A percentile compares a stretch with the other conserved stretches of the same genome.
Conservation (phyloP, 164 flowering plant genomes). For the Vitis amurensis region DNA sequence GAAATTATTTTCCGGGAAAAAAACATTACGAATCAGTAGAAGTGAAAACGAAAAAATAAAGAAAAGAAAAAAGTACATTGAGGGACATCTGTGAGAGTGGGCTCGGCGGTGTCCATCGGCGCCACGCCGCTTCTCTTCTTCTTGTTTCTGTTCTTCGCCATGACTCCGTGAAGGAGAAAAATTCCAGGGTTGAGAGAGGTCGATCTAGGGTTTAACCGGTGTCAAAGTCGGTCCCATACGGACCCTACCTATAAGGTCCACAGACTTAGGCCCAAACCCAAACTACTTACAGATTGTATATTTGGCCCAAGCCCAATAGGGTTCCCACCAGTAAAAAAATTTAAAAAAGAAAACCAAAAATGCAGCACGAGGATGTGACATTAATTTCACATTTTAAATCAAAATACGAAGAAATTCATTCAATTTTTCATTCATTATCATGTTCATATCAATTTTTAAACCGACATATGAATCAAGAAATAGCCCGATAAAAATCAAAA, state of each 20-base stretch:
- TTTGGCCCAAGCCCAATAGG: no score
- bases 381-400: no score
- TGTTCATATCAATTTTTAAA: no score
- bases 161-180: slow-evolving; percentile 6
- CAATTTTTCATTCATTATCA: no score
- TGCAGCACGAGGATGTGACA: no score
- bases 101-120: slow-evolving; percentile 37
- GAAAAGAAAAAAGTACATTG: slow-evolving; percentile 22
- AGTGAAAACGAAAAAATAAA: not conserved
- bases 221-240: not conserved
- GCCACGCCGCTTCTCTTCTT: slow-evolving; percentile 31
- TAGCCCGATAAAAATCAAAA: no score
- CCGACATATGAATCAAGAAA: no score
- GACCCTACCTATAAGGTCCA: not conserved
- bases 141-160: slow-evolving; percentile 55
- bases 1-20: not conserved
- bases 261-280: not conserved
- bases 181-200: not conserved
- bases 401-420: no score
- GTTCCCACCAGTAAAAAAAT: no score
- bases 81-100: slow-evolving; percentile 15
- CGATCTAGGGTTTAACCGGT: no score
- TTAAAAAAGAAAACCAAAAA: no score
- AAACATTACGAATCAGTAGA: not conserved
- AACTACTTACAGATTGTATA: no score